phyloP scores from a whole-genome alignment of 2,329 filamentous ascomycete genomes.

The Aotearoamyces nothofagi region DNA sequence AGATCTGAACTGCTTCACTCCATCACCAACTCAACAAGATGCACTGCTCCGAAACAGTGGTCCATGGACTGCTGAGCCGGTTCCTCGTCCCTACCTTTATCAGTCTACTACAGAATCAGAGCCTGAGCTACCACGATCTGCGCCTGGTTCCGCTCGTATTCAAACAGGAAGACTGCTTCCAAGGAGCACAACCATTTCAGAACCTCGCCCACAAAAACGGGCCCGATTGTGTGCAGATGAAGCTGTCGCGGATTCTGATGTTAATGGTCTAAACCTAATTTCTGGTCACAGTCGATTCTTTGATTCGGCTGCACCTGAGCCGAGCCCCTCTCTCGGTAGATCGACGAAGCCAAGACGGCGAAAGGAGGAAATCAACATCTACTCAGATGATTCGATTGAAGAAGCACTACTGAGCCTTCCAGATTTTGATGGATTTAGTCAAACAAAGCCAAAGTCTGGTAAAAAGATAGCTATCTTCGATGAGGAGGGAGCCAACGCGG shows the following conservation, averaged over 20 bases:
- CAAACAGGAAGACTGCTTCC: constrained; percentile 25
- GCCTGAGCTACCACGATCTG: constrained; percentile 19
- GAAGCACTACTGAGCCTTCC: constrained; percentile 30
- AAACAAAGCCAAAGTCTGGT: constrained; percentile 2
- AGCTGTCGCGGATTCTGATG: constrained; percentile 19
- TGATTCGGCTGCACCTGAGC: constrained; percentile 15
- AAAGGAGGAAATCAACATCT: constrained; percentile 29
- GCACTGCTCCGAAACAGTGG: constrained; percentile 36
- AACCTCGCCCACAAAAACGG: constrained; percentile 31
- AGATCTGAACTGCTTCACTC: constrained; percentile 51
- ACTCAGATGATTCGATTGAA: constrained; percentile 35
- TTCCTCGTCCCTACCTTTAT: constrained; percentile 18
- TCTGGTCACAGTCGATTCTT: constrained; percentile 33
- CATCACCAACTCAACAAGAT: constrained; percentile 47
- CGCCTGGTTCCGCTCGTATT: constrained; percentile 19
- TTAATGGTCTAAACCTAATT: constrained; percentile 15
- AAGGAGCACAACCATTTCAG: constrained; percentile 22
- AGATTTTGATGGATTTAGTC: constrained; percentile 16
- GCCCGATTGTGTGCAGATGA: constrained; percentile 33
- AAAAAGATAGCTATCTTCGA: constrained; percentile 14
- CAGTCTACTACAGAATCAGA: constrained; percentile 14
- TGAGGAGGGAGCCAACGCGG: constrained; percentile 4
- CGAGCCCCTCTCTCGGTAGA: constrained; percentile 24
- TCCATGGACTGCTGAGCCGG: constrained; percentile 38
- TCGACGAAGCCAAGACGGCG: constrained; percentile 21